phyloP scores from a whole-genome alignment of 192 early-diverging fungal genomes.

The Coemansia sp. region DNA sequence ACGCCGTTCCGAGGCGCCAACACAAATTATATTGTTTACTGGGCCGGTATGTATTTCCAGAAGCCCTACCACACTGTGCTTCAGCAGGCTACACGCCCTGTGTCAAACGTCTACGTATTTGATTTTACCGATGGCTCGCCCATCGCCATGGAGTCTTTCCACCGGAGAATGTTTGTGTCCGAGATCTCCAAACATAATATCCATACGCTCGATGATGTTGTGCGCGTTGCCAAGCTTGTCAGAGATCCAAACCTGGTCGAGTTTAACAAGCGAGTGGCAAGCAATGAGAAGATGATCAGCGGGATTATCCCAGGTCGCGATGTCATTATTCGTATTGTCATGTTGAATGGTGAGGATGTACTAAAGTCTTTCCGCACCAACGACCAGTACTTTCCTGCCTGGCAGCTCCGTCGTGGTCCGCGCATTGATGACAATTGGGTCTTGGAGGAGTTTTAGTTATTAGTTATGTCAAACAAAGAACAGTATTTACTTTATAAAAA shows the following conservation, averaged over 20 bases:
- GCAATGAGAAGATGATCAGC: not conserved
- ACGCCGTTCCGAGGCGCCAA: slow-evolving; percentile 1
- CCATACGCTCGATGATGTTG: slow-evolving; percentile 26
- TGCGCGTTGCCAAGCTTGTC: slow-evolving; percentile 1
- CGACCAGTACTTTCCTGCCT: slow-evolving; percentile 35
- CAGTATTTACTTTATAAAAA: not conserved
- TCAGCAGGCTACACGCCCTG: slow-evolving; percentile 11
- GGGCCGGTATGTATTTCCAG: slow-evolving; percentile 36
- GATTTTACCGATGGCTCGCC: not conserved
- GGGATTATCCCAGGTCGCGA: slow-evolving; percentile 30
- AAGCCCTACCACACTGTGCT: slow-evolving; percentile 22
- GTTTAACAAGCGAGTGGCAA: slow-evolving; percentile 21
- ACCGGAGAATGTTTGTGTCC: slow-evolving; percentile 14
- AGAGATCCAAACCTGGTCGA: slow-evolving; percentile 1
- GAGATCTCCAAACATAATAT: slow-evolving; percentile 22
- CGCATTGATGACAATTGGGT: slow-evolving; percentile 25
- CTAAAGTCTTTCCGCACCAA: slow-evolving; percentile 25
- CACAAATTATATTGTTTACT: slow-evolving; percentile 22
- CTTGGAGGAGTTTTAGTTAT: slow-evolving; percentile 16
- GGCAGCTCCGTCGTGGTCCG: slow-evolving; percentile 29
- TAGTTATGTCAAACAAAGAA: not conserved
- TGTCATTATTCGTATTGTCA: slow-evolving; percentile 16
- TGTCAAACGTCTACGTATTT: slow-evolving; percentile 22
- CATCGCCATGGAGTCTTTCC: not conserved
- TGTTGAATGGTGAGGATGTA: slow-evolving; percentile 15